Evolutionary conservation across 2,329 filamentous ascomycete genomes (phyloP), one percentile per base, ranked within the genome.

Genomic region (Penicillium sp.): DNA sequence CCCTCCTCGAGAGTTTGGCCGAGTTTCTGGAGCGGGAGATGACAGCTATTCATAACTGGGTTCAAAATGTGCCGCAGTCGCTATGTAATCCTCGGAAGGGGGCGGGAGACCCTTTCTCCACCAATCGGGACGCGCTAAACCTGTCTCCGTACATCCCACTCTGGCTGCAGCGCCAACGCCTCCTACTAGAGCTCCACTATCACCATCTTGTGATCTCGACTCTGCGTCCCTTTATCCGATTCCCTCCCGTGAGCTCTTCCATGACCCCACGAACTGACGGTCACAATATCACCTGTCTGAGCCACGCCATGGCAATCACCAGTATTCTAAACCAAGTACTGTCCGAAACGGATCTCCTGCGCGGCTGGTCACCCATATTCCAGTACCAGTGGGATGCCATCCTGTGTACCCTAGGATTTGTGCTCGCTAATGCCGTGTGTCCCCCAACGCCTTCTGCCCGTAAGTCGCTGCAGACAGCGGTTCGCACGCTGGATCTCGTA

Each of bases 101-200:
- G 17, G 17, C 12, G 4, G 28, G 17, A 5, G 43, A 31, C 8
- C 17, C 43, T 3, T 45, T 45, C 17, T 45, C 43, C 5, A 45
- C 28, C 17, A 45, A 33, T n/a, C 43, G 43, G 28, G 43, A 45
- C 19, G 28, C 17, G 5, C 12, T 45, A 28, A 45, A 45, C 22
- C 43, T 45, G 6, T 73, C 77, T 43, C 55, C 58, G 16, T 73
- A 72, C 35, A 68, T 70, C 1, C 75, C 76, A 0, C 55, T 69
- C 3, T 78, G 75, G 75, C 59, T 78, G 5, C 75, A 77, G 50
- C 71, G 73, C 4, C 75, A 79, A 55, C 72, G 74, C 1, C 42
- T 79, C 0, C 64, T 77, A 5, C 67, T 78, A 12, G 76, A 78
- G 55, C 58, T 77, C 4, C 50, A 74, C 14, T 78, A 78, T 61